Conservation (phyloP, 2,329 filamentous ascomycete genomes). For the Exophiala sideris region DNA sequence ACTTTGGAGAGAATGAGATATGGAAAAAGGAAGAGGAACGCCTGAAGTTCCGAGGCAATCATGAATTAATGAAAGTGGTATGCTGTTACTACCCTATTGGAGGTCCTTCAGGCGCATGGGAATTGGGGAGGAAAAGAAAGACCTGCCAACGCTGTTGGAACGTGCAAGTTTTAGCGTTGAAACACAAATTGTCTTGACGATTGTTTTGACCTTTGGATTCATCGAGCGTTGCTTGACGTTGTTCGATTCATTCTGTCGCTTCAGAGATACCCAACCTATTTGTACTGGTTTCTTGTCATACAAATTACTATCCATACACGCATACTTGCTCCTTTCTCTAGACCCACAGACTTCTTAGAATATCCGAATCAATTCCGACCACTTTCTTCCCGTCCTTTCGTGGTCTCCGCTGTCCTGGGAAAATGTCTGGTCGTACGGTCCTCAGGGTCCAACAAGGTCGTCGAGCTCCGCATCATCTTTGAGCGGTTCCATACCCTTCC, state of each 20-base stretch:
- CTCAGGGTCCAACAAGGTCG: too few species aligned
- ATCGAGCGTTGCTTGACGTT: neutral
- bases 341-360: too few species aligned
- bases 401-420: too few species aligned
- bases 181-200: neutral
- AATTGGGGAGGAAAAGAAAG: neutral
- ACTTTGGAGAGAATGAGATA: too few species aligned
- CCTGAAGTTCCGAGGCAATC: neutral
- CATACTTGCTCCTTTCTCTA: too few species aligned
- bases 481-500: neutral
- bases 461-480: neutral
- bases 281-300: neutral
- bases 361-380: too few species aligned
- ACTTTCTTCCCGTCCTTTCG: too few species aligned
- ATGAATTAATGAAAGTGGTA: neutral
- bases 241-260: neutral
- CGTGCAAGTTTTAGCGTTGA: neutral
- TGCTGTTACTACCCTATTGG: neutral
- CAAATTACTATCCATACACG: neutral
- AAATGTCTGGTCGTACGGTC: too few species aligned
- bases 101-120: neutral
- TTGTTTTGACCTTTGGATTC: neutral
- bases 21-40: too few species aligned
- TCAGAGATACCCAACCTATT: conserved; percentile 5
- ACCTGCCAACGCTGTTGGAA: neutral